phyloP scores from a whole-genome alignment of 2,329 filamentous ascomycete genomes.

The Neofusicoccum sp. region DNA sequence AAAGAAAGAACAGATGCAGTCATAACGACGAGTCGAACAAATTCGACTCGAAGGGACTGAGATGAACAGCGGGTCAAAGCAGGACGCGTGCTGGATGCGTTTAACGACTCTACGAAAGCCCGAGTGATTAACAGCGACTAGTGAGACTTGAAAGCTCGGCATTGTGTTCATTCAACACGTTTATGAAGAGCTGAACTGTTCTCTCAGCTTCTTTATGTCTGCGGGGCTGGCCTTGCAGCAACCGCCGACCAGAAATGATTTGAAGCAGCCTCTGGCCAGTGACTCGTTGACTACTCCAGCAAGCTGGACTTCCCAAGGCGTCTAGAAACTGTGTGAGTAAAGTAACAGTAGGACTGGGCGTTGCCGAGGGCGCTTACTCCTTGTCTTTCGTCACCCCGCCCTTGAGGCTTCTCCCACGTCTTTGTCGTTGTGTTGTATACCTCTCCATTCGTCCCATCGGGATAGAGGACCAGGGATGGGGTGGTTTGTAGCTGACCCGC shows the following conservation, averaged over 20 bases:
- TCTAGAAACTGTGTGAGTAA: background rate
- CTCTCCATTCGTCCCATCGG: background rate
- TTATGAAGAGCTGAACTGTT: background rate
- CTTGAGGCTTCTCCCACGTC: background rate
- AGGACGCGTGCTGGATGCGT: no score
- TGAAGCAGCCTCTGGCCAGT: background rate
- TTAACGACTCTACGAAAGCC: no score
- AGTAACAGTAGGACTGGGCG: background rate
- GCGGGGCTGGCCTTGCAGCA: slow-evolving; percentile 6
- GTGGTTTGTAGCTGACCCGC: background rate
- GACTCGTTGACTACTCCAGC: background rate
- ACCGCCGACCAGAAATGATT: background rate
- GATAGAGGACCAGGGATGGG: background rate
- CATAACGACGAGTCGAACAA: no score
- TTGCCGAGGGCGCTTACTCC: background rate
- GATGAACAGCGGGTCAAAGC: no score
- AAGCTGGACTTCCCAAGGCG: background rate
- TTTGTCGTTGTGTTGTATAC: slow-evolving; percentile 6
- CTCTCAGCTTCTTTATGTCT: background rate
- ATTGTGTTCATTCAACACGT: no score
- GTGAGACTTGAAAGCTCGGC: no score
- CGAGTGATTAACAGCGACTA: no score
- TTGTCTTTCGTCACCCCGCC: background rate
- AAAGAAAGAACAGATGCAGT: no score
- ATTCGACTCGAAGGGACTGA: no score